A percentile compares a stretch with the other conserved stretches of the same genome.
phyloP scores from a whole-genome alignment of 495 filamentous ascomycete genomes.

The Tetracladium setigerum region DNA sequence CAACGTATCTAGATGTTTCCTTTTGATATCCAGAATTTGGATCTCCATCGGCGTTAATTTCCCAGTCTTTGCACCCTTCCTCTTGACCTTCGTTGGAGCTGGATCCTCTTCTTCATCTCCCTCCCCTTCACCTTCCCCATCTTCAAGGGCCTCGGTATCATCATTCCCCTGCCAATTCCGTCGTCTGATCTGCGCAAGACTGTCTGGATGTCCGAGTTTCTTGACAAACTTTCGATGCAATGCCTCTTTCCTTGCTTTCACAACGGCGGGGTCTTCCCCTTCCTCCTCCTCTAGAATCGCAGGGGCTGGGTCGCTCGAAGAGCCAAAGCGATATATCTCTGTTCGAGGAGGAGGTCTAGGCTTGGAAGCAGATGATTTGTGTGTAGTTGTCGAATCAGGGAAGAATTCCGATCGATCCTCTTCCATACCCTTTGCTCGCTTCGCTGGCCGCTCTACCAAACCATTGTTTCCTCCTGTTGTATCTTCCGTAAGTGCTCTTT shows the following conservation, averaged over 20 bases:
- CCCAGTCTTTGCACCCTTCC: constrained; percentile 63
- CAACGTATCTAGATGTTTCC: constrained; percentile 80
- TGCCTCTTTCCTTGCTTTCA: constrained; percentile 49
- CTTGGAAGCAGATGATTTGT: background rate
- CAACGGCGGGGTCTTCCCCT: constrained; percentile 36
- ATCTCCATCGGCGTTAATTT: constrained; percentile 95
- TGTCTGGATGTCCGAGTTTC: constrained; percentile 79
- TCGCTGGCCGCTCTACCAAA: constrained; percentile 26
- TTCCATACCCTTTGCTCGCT: constrained; percentile 30
- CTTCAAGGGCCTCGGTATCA: constrained; percentile 37
- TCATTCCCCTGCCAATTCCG: constrained; percentile 45
- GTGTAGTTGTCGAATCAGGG: background rate
- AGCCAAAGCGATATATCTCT: constrained; percentile 38
- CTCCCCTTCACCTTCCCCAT: constrained; percentile 35
- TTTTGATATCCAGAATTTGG: constrained; percentile 89
- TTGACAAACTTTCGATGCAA: constrained; percentile 84
- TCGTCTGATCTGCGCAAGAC: constrained; percentile 60
- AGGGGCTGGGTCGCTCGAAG: constrained; percentile 19
- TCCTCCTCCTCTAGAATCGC: constrained; percentile 32
- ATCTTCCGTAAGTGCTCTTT: constrained; percentile 40
- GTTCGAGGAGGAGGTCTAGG: constrained; percentile 25
- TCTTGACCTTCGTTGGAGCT: constrained; percentile 40
- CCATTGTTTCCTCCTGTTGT: constrained; percentile 27
- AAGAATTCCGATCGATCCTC: constrained; percentile 21
- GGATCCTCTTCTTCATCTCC: constrained; percentile 47